Conservation (phyloP, 164 flowering plant species). For the Tetracentron sinense region DNA sequence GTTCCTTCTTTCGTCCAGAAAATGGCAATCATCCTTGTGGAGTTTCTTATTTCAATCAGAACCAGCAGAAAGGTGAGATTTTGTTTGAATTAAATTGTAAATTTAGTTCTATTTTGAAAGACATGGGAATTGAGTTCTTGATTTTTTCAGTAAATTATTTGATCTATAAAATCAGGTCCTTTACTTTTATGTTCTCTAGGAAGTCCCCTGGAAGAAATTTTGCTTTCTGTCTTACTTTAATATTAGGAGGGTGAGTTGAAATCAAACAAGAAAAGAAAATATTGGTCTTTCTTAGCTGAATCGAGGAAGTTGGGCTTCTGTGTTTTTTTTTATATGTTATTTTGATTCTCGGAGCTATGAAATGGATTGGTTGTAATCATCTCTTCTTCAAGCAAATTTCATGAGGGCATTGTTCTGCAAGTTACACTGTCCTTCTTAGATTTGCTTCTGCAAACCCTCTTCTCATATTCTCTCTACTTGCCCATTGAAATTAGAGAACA, state of each 20-base stretch:
- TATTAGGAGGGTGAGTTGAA: too few species aligned
- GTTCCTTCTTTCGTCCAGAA: conserved; percentile 4
- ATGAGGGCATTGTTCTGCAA: conserved; percentile 78
- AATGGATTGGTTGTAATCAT: conserved; percentile 7
- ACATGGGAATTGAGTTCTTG: conserved; percentile 16
- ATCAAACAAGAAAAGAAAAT: too few species aligned
- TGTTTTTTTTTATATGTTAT: background rate
- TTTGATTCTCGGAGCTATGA: conserved; percentile 4
- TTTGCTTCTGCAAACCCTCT: conserved; percentile 74
- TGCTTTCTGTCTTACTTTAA: too few species aligned
- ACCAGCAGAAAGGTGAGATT: background rate
- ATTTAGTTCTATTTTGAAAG: conserved; percentile 3
- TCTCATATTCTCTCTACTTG: conserved; percentile 45
- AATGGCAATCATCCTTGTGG: too few species aligned
- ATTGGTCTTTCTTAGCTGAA: background rate
- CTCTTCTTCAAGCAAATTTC: conserved; percentile 22
- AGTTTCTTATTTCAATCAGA: background rate
- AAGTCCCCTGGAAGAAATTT: too few species aligned
- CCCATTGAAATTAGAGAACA: conserved; percentile 57
- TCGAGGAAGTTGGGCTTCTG: background rate
- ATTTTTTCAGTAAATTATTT: conserved; percentile 8
- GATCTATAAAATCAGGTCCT: background rate
- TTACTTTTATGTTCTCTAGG: too few species aligned
- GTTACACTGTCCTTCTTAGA: conserved; percentile 61
- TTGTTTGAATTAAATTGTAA: background rate